Conservation (phyloP, 2,329 filamentous ascomycete species). For the Claviceps cyperi region DNA sequence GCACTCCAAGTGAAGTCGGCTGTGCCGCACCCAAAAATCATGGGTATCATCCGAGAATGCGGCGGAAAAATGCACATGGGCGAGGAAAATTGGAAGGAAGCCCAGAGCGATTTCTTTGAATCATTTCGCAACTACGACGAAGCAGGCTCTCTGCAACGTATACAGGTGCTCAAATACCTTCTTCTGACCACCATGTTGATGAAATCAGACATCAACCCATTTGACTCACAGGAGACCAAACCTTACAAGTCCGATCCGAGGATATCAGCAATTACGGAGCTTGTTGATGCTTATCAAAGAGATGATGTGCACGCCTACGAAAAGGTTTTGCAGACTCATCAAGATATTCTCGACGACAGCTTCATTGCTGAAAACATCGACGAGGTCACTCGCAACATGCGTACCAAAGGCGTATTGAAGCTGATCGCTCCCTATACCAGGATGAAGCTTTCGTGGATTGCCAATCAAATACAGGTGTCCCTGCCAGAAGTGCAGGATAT, state of each 20-base stretch:
- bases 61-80: slow-evolving; percentile 99
- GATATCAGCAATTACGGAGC: slow-evolving; percentile 91
- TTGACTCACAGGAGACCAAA: slow-evolving; percentile 97
- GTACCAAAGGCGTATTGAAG: slow-evolving; percentile 87
- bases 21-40: slow-evolving; percentile 95
- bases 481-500: slow-evolving; percentile 86
- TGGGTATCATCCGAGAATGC: slow-evolving; percentile 97
- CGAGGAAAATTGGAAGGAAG: slow-evolving; percentile 97
- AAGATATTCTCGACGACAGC: slow-evolving; percentile 75
- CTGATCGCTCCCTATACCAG: slow-evolving; percentile 89
- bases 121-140: slow-evolving; percentile 99
- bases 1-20: slow-evolving; percentile 90
- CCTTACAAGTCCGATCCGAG: slow-evolving; percentile 92
- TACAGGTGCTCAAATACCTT: slow-evolving; percentile 94
- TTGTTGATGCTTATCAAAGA: slow-evolving; percentile 90
- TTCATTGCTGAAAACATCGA: slow-evolving; percentile 99
- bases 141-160: slow-evolving; percentile 86
- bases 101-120: slow-evolving; percentile 95
- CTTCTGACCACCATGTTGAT: slow-evolving; percentile 96
- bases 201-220: slow-evolving; percentile 96
- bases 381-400: slow-evolving; percentile 95
- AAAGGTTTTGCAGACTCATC: slow-evolving; percentile 71
- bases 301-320: slow-evolving; percentile 92
- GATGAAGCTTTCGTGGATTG: slow-evolving; percentile 79
- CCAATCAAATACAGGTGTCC: slow-evolving; percentile 73